These are phyloP conservation scores for Capsicum chinense DNA, from an alignment of 257 asterid species.

Conservation along the genomic window DNA sequence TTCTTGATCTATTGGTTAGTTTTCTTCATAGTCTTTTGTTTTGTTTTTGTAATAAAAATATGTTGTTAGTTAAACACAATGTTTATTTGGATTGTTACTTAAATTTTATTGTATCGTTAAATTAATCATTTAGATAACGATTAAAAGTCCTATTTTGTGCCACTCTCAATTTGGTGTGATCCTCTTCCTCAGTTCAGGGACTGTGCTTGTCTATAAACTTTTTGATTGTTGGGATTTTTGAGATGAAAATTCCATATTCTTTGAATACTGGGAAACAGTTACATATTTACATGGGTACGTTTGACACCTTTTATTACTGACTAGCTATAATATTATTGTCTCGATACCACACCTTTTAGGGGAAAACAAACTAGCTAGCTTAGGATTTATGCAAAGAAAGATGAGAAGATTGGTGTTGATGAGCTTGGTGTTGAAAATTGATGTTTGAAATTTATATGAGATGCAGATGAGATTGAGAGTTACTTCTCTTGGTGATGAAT, in stretches of 20 bases:
- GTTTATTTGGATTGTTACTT: no score
- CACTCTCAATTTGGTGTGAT: no score
- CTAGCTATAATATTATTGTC: no score
- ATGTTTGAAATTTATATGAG: not conserved
- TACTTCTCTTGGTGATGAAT: not conserved
- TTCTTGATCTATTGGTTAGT: no score
- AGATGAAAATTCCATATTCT: constrained; percentile 84
- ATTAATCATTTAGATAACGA: no score
- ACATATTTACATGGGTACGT: constrained; percentile 86
- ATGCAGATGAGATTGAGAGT: not conserved
- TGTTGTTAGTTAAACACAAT: no score
- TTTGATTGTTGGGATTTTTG: constrained; percentile 72
- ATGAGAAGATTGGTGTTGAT: not conserved
- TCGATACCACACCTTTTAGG: not conserved
- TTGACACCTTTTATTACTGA: no score
- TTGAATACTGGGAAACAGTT: constrained; percentile 61
- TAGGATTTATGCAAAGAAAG: not conserved
- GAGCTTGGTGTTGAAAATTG: not conserved
- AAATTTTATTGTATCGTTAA: no score
- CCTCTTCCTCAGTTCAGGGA: constrained; percentile 79
- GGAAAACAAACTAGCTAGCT: not conserved
- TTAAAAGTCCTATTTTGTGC: no score
- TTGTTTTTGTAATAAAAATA: no score
- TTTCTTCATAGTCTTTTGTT: no score
- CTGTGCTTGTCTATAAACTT: constrained; percentile 60